A percentile compares a stretch with the other conserved stretches of the same genome.
phyloP scores from a whole-genome alignment of 2,329 filamentous ascomycete species.

The Fusarium agapanthi region DNA sequence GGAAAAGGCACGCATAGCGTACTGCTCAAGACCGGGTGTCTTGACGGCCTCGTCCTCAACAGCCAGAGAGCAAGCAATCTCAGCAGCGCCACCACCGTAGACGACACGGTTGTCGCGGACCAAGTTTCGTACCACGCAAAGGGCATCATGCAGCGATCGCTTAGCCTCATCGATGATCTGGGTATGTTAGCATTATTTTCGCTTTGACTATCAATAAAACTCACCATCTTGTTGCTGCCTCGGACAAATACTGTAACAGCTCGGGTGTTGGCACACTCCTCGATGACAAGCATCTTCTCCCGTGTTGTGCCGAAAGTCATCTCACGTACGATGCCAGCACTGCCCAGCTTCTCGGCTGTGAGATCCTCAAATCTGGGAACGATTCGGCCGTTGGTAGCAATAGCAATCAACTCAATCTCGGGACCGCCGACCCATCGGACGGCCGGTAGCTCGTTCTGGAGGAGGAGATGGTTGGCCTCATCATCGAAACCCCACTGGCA shows the following conservation, averaged over 20 bases:
- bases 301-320: slow-evolving; percentile 97
- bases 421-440: slow-evolving; percentile 98
- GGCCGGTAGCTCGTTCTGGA: slow-evolving; percentile 95
- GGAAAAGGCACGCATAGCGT: slow-evolving; percentile 97
- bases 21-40: slow-evolving; percentile 97
- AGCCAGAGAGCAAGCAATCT: slow-evolving; percentile 95
- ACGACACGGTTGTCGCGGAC: slow-evolving; percentile 97
- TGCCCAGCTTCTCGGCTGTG: slow-evolving; percentile 88
- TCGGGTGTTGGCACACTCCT: slow-evolving; percentile 97
- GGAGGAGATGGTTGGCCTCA: slow-evolving; percentile 95
- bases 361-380: slow-evolving; percentile 97
- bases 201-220: slow-evolving; percentile 37
- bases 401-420: slow-evolving; percentile 98
- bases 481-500: slow-evolving; percentile 99
- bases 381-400: slow-evolving; percentile 97
- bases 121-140: slow-evolving; percentile 96
- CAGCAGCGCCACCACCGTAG: slow-evolving; percentile 94
- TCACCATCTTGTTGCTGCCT: slow-evolving; percentile 99
- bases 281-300: slow-evolving; percentile 99
- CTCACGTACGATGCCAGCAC: slow-evolving; percentile 88
- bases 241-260: slow-evolving; percentile 96
- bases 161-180: slow-evolving; percentile 99
- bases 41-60: slow-evolving; percentile 95
- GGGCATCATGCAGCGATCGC: slow-evolving; percentile 93
- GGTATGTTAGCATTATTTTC: slow-evolving; percentile 29